Percentiles rank a stretch among this genome's conserved stretches.
Evolutionary conservation across 2,329 filamentous ascomycete species (phyloP).

Genomic region (Saccharata proteae): DNA sequence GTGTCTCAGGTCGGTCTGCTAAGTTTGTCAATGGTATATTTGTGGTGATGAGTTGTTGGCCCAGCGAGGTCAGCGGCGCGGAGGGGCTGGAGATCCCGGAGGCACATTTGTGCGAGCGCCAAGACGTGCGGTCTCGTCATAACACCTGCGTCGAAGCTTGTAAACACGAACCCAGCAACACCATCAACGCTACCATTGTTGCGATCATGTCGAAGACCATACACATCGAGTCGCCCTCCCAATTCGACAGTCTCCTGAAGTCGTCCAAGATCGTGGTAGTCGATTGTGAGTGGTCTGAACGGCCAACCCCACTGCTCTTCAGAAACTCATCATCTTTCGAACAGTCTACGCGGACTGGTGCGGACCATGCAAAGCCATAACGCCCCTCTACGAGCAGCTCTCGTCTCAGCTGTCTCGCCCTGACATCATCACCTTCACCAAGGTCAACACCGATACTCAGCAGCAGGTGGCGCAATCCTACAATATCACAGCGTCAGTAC

Average conservation of each 20-base stretch:
- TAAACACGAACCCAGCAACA: constrained; percentile 16
- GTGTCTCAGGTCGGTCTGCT: too few relatives aligned
- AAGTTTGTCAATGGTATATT: too few relatives aligned
- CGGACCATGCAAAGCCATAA: constrained; percentile 70
- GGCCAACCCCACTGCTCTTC: constrained; percentile 8
- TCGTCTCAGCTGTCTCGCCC: constrained; percentile 58
- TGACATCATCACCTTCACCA: constrained; percentile 68
- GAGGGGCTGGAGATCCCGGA: too few relatives aligned
- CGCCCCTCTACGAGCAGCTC: constrained; percentile 69
- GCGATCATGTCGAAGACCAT: constrained; percentile 33
- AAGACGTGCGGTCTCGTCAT: too few relatives aligned
- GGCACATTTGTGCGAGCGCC: too few relatives aligned
- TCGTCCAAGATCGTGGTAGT: constrained; percentile 70
- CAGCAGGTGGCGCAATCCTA: constrained; percentile 63
- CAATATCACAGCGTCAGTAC: constrained; percentile 50
- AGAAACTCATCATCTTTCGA: constrained; percentile 12
- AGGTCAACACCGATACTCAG: constrained; percentile 73
- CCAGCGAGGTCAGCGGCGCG: too few relatives aligned
- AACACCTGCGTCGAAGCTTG: constrained; percentile 13
- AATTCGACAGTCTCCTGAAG: constrained; percentile 47
- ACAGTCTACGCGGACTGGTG: constrained; percentile 84
- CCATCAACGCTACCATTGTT: constrained; percentile 9
- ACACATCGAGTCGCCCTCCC: constrained; percentile 29
- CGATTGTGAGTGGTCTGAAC: constrained; percentile 70
- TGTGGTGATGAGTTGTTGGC: too few relatives aligned